Evolutionary conservation across 2,329 filamentous ascomycete species (phyloP), one percentile per base, ranked within the genome.

Genomic region (Massarina eburnea): DNA sequence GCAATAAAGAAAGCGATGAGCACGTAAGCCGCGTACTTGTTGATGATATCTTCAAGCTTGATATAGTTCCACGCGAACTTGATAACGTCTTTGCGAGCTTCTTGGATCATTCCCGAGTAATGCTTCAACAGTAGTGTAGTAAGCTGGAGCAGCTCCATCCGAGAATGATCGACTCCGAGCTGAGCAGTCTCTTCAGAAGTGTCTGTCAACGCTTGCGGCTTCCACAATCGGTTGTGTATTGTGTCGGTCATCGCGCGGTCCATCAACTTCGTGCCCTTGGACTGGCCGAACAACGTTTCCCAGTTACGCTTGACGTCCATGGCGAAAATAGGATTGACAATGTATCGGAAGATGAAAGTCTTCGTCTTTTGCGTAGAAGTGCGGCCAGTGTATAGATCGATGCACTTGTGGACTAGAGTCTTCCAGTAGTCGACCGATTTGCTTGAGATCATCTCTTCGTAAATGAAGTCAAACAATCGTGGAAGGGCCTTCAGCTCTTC

Each of bases 1-100:
- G 90, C 89, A 59, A 99, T 96, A 74, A 99, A 99, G 71, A 96
- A 99, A 2, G 89, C 91, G 50, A 99, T 95, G 5, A 99, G 84
- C 4, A 96, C 92, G 61, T 99, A 99, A 2, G 94, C 91, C 1
- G 92, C 94, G 68, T 97, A 94, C 71, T 99, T 99, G 76, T 97
- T 99, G 75, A 99, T 96, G 46, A 96, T 89, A 69, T 99, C 94
- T 64, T 99, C 95, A n/a, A 99, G 81, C 52, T 66, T 64, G 61
- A 99, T 99, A 66, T 96, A 97, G 15, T 91, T 96, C 94, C 94
- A 99, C 3, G 91, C 91, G 71, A 97, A 99, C 72, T 96, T 97
- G 64, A 99, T 99, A 51, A 99, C 92, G 54, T 99, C 94, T 71
- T 99, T 99, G 29, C 95, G 85, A 2, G 89, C 86, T 61, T 97